A percentile compares a stretch with the other conserved stretches of the same genome.
Conservation (phyloP, 2,329 filamentous ascomycete genomes). For the Tympanopsis confertula region DNA sequence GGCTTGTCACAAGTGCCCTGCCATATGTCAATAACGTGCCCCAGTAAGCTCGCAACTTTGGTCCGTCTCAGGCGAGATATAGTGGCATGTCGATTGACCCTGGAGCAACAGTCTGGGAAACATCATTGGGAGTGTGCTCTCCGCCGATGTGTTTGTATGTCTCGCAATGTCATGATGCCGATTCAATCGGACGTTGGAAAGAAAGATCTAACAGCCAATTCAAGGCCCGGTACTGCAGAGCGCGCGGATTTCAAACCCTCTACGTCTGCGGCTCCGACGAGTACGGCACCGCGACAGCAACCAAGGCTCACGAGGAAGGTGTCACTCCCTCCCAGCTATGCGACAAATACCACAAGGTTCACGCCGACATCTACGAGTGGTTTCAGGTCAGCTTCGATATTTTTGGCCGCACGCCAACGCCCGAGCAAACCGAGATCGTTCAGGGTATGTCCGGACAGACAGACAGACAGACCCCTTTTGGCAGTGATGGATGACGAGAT, state of each 20-base stretch:
- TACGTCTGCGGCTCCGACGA: constrained; percentile 86
- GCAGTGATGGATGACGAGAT: too few relatives aligned
- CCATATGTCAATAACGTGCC: constrained; percentile 66
- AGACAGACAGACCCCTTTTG: too few relatives aligned
- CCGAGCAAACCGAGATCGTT: constrained; percentile 81
- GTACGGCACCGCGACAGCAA: constrained; percentile 92
- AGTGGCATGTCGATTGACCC: too few relatives aligned
- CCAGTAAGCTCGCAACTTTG: neutral
- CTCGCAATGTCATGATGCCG: too few relatives aligned
- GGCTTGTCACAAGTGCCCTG: constrained; percentile 79
- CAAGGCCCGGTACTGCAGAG: constrained; percentile 58
- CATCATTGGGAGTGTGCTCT: constrained; percentile 76
- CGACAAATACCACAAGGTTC: constrained; percentile 82
- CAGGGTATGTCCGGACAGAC: too few relatives aligned
- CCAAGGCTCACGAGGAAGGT: constrained; percentile 82
- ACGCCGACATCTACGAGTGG: constrained; percentile 88
- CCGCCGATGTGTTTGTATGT: constrained; percentile 65
- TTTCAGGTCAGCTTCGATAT: constrained; percentile 91
- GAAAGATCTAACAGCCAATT: neutral
- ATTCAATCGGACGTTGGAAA: too few relatives aligned
- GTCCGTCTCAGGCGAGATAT: too few relatives aligned
- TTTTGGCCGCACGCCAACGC: constrained; percentile 84
- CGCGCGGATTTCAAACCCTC: constrained; percentile 67
- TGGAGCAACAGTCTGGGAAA: too few relatives aligned
- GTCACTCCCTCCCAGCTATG: constrained; percentile 75